Evolutionary conservation across 2,329 filamentous ascomycete species (phyloP), one percentile per base, ranked within the genome.

Genomic region (Talaromyces sp.): DNA sequence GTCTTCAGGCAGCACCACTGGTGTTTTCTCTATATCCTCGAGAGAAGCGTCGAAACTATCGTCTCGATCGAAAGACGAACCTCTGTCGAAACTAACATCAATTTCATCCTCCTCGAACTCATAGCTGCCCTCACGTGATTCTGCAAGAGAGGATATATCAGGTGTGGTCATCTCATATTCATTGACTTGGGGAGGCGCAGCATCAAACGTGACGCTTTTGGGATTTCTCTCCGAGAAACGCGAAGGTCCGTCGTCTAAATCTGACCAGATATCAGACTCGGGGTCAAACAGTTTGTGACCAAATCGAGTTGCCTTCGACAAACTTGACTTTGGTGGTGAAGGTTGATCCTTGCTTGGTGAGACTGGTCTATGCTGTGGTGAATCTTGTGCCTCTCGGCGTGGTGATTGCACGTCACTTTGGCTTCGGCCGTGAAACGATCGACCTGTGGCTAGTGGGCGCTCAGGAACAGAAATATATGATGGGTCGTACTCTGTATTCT

Each of bases 81-180:
- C 84, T 8, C 83, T 75, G 60, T 83, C 73, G 66, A 82, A 77
- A 68, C 85, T 90, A 50, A 87, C 82, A 50, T 92, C 89, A 28
- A 88, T 86, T 44, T 92, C 86, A 12, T 91, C 88, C 35, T 90
- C 86, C 1, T 81, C 81, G 0, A 91, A 93, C 66, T 97, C 93
- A 74, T 91, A 97, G 79, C 93, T 98, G 46, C 92, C 92, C 71
- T 97, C 92, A 8, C 93, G 89, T 12, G 93, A 98, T 68, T 89
- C 92, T 56, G 91, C 91, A 25, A 96, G 83, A 0, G 93, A 96
- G 1, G 93, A 97, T n/a, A 96, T 86, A 72, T 97, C 95, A 11
- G 95, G 95, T 1, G 95, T 99, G 37, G 92, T 90, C 90, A 97
- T 93, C 77, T 98, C 95, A 75, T 98, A 99, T 78, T 99, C 95